Percentiles rank a stretch among this genome's conserved stretches.
Evolutionary conservation across 2,329 filamentous ascomycete species (phyloP).

Genomic region (Fusarium sp.): DNA sequence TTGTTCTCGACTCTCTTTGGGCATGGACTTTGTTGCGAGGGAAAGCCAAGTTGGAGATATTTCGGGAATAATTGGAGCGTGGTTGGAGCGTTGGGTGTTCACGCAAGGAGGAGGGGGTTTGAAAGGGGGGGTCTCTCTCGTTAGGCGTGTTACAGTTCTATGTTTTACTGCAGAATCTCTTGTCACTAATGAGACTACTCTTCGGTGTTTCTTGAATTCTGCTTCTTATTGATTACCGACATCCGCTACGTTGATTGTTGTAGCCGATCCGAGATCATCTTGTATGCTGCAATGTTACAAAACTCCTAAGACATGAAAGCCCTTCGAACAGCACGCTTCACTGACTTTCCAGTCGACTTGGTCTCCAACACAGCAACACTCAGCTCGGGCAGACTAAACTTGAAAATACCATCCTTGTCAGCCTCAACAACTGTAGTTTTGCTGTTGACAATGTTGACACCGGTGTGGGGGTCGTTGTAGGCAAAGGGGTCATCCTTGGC

Average conservation of each 20-base stretch:
- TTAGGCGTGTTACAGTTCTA: no score
- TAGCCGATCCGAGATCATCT: background rate
- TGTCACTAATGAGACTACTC: background rate
- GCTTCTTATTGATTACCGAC: background rate
- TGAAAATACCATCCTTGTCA: slow-evolving; percentile 58
- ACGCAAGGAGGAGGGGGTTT: no score
- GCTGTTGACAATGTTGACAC: slow-evolving; percentile 61
- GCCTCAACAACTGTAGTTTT: slow-evolving; percentile 53
- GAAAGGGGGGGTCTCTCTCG: no score
- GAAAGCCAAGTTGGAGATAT: slow-evolving; percentile 52
- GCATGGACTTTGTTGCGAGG: slow-evolving; percentile 59
- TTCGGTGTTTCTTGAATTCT: background rate
- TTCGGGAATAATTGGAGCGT: slow-evolving; percentile 16
- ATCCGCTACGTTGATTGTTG: background rate
- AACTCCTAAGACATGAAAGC: background rate
- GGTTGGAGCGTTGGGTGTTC: no score
- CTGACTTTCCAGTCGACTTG: slow-evolving; percentile 9
- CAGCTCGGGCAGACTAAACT: slow-evolving; percentile 63
- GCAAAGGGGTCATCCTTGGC: slow-evolving; percentile 53
- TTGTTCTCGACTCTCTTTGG: slow-evolving; percentile 63
- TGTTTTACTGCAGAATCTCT: accelerated
- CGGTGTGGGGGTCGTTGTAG: slow-evolving; percentile 56
- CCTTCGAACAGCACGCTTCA: background rate
- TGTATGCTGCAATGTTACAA: background rate
- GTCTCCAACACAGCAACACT: slow-evolving; percentile 67